phyloP scores from a whole-genome alignment of 179 eudicot genomes.

The Camellia oleifera region DNA sequence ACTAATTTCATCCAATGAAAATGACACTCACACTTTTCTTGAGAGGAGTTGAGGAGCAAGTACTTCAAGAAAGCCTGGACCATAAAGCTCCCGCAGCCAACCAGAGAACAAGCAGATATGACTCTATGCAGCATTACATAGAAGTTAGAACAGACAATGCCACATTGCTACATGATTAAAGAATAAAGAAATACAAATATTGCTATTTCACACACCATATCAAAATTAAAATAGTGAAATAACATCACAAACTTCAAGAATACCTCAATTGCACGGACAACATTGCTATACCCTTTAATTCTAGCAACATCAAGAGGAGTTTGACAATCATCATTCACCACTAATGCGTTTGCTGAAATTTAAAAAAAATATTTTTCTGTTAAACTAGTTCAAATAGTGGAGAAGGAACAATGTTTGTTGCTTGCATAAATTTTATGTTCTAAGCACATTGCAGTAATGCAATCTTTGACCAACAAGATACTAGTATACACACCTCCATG shows the following conservation, averaged over 20 bases:
- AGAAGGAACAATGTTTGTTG: neutral
- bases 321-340: constrained; percentile 89
- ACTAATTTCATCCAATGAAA: constrained; percentile 1
- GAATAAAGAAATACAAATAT: neutral
- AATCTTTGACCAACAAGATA: constrained; percentile 1
- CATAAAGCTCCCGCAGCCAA: constrained; percentile 82
- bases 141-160: constrained; percentile 15
- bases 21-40: constrained; percentile 76
- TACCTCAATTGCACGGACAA: constrained; percentile 93
- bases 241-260: neutral
- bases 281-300: constrained; percentile 60
- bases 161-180: neutral
- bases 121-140: constrained; percentile 38
- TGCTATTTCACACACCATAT: neutral
- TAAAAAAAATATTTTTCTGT: neutral
- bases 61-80: constrained; percentile 81
- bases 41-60: constrained; percentile 80
- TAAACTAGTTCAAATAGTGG: constrained; percentile 5
- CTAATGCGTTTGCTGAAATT: constrained; percentile 76
- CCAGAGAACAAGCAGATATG: constrained; percentile 92
- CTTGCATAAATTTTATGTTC: neutral
- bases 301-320: constrained; percentile 90
- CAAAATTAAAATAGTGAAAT: neutral
- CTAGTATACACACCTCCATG: constrained; percentile 59
- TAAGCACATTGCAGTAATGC: neutral